phyloP scores from a whole-genome alignment of 768 basidiomycete genomes.

The Lactifluus pinguis region DNA sequence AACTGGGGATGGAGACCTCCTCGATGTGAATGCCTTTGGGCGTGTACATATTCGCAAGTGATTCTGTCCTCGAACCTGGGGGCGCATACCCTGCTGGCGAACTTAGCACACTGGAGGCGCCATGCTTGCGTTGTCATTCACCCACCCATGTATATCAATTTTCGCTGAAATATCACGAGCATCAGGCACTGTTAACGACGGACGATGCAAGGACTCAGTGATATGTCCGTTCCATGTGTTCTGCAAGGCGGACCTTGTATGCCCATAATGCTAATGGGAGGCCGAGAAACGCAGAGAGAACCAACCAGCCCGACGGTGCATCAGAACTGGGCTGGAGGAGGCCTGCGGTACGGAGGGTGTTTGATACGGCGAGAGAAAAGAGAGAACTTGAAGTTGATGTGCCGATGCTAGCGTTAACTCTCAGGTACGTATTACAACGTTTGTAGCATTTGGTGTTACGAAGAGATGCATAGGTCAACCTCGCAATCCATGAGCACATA shows the following conservation, averaged over 20 bases:
- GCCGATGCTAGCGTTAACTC: neutral
- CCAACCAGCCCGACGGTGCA: conserved; percentile 11
- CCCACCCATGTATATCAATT: conserved; percentile 47
- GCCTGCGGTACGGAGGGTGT: neutral
- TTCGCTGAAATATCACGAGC: conserved; percentile 40
- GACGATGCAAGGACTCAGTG: neutral
- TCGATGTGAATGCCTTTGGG: conserved; percentile 23
- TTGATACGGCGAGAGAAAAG: neutral
- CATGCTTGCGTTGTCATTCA: conserved; percentile 3
- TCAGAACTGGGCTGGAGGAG: conserved; percentile 14
- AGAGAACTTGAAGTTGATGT: neutral
- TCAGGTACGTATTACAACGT: neutral
- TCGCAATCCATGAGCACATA: neutral
- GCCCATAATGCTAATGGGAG: conserved; percentile 17
- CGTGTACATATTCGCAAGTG: conserved; percentile 23
- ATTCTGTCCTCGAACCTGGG: conserved; percentile 31
- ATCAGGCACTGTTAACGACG: conserved; percentile 32
- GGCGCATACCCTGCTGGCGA: conserved; percentile 31
- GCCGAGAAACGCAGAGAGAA: conserved; percentile 11
- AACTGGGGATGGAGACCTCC: conserved; percentile 24
- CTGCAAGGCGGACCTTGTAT: conserved; percentile 15
- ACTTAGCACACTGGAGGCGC: neutral
- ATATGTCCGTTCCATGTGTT: neutral
- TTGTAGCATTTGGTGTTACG: neutral
- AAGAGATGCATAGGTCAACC: neutral